These are phyloP conservation scores for Phytophthora cactorum DNA, from an alignment of 352 stramenopile species.

Conservation along the genomic window DNA sequence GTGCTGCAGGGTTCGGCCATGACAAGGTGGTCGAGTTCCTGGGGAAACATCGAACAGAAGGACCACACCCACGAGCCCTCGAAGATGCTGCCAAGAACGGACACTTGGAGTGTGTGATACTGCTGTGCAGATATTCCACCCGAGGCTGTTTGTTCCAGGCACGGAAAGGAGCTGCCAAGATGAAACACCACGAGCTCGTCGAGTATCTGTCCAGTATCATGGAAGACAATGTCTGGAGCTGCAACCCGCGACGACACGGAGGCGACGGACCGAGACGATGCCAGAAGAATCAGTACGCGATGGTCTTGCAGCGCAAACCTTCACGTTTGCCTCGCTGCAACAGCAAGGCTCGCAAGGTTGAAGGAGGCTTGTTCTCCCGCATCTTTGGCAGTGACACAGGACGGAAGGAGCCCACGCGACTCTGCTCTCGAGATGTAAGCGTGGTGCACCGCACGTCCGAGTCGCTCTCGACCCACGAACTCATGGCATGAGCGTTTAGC, in stretches of 20 bases:
- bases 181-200: conserved; percentile 33
- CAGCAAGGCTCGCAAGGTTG: conserved; percentile 21
- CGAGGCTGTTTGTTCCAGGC: conserved; percentile 44
- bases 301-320: conserved; percentile 30
- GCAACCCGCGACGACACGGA: conserved; percentile 35
- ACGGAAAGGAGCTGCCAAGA: conserved; percentile 38
- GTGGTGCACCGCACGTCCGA: conserved; percentile 31
- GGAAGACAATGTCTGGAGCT: conserved; percentile 42
- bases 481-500: conserved; percentile 14
- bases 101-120: conserved; percentile 30
- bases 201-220: conserved; percentile 39
- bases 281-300: conserved; percentile 39
- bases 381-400: conserved; percentile 27
- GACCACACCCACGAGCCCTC: conserved; percentile 39
- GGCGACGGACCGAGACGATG: conserved; percentile 32
- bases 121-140: conserved; percentile 33
- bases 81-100: conserved; percentile 44
- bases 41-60: conserved; percentile 36
- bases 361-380: conserved; percentile 29
- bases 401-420: conserved; percentile 16
- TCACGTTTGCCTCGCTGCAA: conserved; percentile 20
- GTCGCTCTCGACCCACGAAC: conserved; percentile 28
- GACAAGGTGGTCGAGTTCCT: conserved; percentile 36
- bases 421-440: conserved; percentile 33
- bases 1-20: conserved; percentile 35